phyloP scores from a whole-genome alignment of 1,139 yeast species.

The Hemisphaericaspora xylofermentans region DNA sequence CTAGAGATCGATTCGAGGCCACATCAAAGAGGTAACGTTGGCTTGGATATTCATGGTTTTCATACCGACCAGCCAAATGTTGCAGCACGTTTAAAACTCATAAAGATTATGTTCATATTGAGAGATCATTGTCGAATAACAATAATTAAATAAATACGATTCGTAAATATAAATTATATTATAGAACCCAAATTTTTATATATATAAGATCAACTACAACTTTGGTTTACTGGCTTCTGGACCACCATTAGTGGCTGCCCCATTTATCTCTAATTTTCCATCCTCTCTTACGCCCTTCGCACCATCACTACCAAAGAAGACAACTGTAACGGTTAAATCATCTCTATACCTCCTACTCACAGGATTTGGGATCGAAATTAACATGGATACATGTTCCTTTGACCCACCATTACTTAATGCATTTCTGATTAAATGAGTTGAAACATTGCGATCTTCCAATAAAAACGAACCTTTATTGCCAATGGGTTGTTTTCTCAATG shows the following conservation, averaged over 20 bases:
- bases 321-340: constrained; percentile 93
- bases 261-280: constrained; percentile 55
- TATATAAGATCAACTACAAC: no score
- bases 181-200: not conserved
- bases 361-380: constrained; percentile 92
- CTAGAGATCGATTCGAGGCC: no score
- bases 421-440: constrained; percentile 90
- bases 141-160: no score
- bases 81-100: no score
- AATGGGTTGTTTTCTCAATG: constrained; percentile 42
- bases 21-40: no score
- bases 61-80: no score
- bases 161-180: not conserved
- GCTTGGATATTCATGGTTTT: no score
- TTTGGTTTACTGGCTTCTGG: constrained; percentile 50
- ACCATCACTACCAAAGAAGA: constrained; percentile 78
- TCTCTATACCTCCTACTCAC: constrained; percentile 90
- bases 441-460: constrained; percentile 79
- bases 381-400: constrained; percentile 80
- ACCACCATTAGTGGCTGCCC: constrained; percentile 60
- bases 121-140: no score
- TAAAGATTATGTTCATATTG: no score
- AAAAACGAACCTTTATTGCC: constrained; percentile 43
- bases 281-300: constrained; percentile 39
- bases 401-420: constrained; percentile 90